Conservation (phyloP, 2,329 filamentous ascomycete genomes). For the Malbranchea cinnamomea region DNA sequence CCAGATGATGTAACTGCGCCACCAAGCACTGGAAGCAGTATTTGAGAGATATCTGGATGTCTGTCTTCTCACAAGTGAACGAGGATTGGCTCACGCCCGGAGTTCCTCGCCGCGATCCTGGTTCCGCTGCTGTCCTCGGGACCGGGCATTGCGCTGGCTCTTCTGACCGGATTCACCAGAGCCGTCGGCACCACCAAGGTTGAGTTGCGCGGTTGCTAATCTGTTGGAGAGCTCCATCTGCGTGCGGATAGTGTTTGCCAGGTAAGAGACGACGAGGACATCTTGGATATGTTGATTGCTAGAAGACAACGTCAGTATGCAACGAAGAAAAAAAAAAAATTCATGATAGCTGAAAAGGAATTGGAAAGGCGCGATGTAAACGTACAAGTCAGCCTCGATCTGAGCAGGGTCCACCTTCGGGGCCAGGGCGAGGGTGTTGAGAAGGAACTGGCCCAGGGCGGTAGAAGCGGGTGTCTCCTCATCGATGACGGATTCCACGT, state of each 20-base stretch:
- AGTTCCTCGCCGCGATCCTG: conserved; percentile 25
- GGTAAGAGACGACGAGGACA: conserved; percentile 92
- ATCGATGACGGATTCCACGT: conserved; percentile 79
- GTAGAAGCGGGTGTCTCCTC: conserved; percentile 81
- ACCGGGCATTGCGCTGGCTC: conserved; percentile 29
- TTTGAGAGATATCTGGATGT: not conserved
- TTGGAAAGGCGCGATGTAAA: conserved; percentile 12
- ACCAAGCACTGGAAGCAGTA: too few relatives aligned
- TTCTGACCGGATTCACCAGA: conserved; percentile 14
- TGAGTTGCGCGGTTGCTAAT: conserved; percentile 64
- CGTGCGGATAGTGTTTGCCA: conserved; percentile 96
- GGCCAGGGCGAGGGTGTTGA: conserved; percentile 82
- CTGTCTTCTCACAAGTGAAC: not conserved
- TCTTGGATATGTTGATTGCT: conserved; percentile 99
- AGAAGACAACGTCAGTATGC: conserved; percentile 19
- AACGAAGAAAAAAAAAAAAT: conserved; percentile 4
- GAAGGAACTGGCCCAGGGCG: conserved; percentile 83
- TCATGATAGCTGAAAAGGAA: not conserved
- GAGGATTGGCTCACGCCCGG: conserved; percentile 17
- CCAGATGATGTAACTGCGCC: too few relatives aligned
- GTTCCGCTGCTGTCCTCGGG: conserved; percentile 24
- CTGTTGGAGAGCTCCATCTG: conserved; percentile 97
- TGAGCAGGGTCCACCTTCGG: conserved; percentile 85
- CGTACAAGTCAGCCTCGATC: conserved; percentile 85
- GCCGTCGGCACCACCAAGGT: conserved; percentile 31